Conservation (phyloP, 495 filamentous ascomycete species). For the Penicillium salamii region DNA sequence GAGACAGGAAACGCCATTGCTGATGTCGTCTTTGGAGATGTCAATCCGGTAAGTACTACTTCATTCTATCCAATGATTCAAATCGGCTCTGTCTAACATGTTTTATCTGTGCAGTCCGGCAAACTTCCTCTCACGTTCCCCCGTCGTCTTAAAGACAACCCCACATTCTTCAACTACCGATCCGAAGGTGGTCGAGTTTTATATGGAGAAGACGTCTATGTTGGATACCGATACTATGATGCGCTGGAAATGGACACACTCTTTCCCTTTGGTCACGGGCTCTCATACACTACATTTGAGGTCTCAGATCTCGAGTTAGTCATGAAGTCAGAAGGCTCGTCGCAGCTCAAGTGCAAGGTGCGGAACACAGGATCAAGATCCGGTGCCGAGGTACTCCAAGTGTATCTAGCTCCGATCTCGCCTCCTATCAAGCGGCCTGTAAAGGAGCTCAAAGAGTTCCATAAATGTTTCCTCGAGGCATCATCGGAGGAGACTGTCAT, state of each 20-base stretch:
- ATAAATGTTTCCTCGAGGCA: conserved; percentile 61
- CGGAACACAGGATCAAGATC: conserved; percentile 49
- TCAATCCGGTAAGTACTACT: conserved; percentile 36
- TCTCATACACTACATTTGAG: conserved; percentile 70
- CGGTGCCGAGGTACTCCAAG: conserved; percentile 70
- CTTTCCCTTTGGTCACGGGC: conserved; percentile 43
- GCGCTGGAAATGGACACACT: conserved; percentile 36
- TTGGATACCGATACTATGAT: conserved; percentile 78
- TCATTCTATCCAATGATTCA: neutral
- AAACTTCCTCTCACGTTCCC: conserved; percentile 61
- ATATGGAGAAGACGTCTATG: conserved; percentile 70
- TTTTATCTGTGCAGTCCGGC: conserved; percentile 12
- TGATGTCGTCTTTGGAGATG: conserved; percentile 57
- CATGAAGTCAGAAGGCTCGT: conserved; percentile 31
- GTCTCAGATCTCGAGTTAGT: conserved; percentile 47
- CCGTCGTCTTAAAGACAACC: conserved; percentile 58
- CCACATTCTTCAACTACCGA: conserved; percentile 67
- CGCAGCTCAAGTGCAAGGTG: conserved; percentile 29
- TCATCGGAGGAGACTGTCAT: conserved; percentile 60
- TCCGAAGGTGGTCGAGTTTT: conserved; percentile 59
- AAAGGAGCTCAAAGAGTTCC: conserved; percentile 57
- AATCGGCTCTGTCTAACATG: neutral
- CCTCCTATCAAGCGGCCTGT: conserved; percentile 36
- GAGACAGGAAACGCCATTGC: conserved; percentile 55
- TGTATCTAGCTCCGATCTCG: conserved; percentile 58